Percentiles rank a stretch among this genome's conserved stretches.
phyloP scores from a whole-genome alignment of 768 basidiomycete genomes.

The Cubamyces sp. region DNA sequence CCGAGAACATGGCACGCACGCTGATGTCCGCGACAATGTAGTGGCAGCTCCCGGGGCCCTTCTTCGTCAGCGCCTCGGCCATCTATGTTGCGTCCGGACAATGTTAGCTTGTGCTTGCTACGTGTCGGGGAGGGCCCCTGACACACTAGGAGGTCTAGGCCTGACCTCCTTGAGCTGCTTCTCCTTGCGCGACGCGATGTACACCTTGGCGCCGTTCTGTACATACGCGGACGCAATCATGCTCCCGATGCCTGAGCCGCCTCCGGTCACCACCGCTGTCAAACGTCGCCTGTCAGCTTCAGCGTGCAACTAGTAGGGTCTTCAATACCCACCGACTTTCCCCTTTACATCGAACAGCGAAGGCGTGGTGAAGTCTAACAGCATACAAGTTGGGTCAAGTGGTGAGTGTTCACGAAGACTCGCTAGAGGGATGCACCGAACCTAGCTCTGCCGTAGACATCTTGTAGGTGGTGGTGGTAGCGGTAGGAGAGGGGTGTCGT shows the following conservation, averaged over 20 bases:
- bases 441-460: conserved; percentile 3
- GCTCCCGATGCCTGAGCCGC: conserved; percentile 81
- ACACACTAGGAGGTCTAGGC: no score
- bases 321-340: conserved; percentile 58
- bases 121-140: no score
- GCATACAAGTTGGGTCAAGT: no score
- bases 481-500: background rate
- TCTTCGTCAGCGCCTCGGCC: conserved; percentile 59
- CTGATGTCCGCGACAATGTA: conserved; percentile 77
- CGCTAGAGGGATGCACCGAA: no score
- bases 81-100: conserved; percentile 24
- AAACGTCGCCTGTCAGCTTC: background rate
- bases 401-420: no score
- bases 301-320: background rate
- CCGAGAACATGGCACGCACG: conserved; percentile 48
- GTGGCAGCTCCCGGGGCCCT: conserved; percentile 61
- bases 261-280: conserved; percentile 79
- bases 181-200: conserved; percentile 88
- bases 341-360: conserved; percentile 68
- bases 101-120: background rate
- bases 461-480: background rate
- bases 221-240: conserved; percentile 85
- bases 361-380: conserved; percentile 52
- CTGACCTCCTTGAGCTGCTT: conserved; percentile 72
- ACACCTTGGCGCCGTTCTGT: conserved; percentile 86